phyloP scores from a whole-genome alignment of 805 yeast species.

The Cyberlindnera euphorbiiphila region DNA sequence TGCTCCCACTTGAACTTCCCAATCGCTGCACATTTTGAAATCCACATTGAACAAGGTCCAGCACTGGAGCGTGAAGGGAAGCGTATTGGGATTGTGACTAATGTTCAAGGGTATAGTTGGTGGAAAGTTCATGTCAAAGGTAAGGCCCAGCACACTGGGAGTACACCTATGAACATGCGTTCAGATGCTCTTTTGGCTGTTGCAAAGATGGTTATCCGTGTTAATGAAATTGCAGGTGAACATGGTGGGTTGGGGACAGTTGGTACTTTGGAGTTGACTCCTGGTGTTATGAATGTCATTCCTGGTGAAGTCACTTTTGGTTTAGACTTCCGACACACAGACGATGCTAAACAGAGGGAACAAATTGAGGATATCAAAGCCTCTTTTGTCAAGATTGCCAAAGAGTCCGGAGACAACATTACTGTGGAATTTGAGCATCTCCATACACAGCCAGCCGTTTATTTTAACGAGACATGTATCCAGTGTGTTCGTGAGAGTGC shows the following conservation, averaged over 20 bases:
- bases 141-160: slow-evolving; percentile 68
- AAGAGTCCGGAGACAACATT: slow-evolving; percentile 31
- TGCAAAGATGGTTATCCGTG: slow-evolving; percentile 50
- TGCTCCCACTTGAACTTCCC: slow-evolving; percentile 50
- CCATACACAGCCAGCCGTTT: slow-evolving; percentile 51
- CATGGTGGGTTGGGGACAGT: slow-evolving; percentile 54
- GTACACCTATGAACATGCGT: slow-evolving; percentile 61
- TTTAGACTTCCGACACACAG: slow-evolving; percentile 55
- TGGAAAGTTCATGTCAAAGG: slow-evolving; percentile 53
- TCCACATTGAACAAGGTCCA: slow-evolving; percentile 79
- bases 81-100: slow-evolving; percentile 61
- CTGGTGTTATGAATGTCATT: slow-evolving; percentile 64
- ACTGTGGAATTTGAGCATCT: slow-evolving; percentile 40
- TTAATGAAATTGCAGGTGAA: slow-evolving; percentile 50
- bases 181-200: slow-evolving; percentile 60
- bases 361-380: slow-evolving; percentile 38
- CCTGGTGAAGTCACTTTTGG: slow-evolving; percentile 59
- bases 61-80: slow-evolving; percentile 52
- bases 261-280: slow-evolving; percentile 53
- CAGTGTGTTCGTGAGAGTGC: slow-evolving; percentile 52
- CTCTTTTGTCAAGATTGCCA: slow-evolving; percentile 35
- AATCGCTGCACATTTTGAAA: slow-evolving; percentile 65
- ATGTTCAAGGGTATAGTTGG: slow-evolving; percentile 69
- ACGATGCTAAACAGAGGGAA: slow-evolving; percentile 38
- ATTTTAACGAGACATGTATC: slow-evolving; percentile 50